These are phyloP conservation scores for Durotheca rogersii DNA, from an alignment of 495 filamentous ascomycete species.

Conservation along the genomic window DNA sequence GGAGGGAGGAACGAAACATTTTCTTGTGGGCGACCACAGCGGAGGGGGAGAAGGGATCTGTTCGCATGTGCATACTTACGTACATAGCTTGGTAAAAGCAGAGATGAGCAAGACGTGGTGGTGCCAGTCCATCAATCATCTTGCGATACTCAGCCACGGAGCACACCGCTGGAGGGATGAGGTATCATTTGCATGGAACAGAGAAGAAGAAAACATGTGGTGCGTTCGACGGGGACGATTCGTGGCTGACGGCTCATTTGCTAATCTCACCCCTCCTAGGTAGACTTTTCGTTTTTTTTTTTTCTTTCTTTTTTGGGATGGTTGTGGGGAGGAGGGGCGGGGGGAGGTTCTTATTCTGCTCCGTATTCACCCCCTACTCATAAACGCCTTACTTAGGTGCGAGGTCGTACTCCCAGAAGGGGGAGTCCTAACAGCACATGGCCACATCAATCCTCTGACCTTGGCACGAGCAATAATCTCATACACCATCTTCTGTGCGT, in stretches of 20 bases:
- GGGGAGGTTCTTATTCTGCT: neutral
- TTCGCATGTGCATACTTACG: neutral
- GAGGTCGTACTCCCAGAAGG: conserved; percentile 12
- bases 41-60: neutral
- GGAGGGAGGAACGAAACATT: neutral
- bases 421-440: conserved; percentile 24
- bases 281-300: conserved; percentile 6
- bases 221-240: conserved; percentile 23
- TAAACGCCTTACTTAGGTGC: too few species aligned
- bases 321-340: too few species aligned
- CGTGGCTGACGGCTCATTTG: conserved; percentile 17
- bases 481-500: conserved; percentile 19
- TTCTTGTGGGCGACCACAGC: neutral
- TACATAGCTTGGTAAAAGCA: neutral
- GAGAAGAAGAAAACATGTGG: conserved; percentile 24
- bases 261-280: conserved; percentile 16
- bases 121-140: neutral
- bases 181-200: conserved; percentile 4
- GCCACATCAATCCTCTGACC: conserved; percentile 26
- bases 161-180: conserved; percentile 5
- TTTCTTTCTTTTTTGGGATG: too few species aligned
- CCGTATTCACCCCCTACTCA: too few species aligned
- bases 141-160: conserved; percentile 3
- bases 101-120: neutral
- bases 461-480: conserved; percentile 31